Base-by-base conservation (phyloP, 1,139 yeast species). In the Spathaspora sp. region DNA sequence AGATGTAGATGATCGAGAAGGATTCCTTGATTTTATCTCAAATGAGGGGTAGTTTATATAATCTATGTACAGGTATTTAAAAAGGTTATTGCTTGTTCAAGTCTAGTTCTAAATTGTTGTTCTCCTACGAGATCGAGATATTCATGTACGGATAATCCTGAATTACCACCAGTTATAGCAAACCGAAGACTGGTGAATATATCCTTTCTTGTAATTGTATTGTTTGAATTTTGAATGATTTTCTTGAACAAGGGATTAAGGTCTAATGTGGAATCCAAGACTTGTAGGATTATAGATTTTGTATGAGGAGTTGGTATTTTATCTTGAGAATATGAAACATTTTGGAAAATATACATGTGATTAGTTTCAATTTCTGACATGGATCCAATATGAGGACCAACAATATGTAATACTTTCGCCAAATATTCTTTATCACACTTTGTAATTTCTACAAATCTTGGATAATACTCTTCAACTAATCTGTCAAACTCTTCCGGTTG, bases 91-190 rank as follows among this genome's bases (percentile, higher is more conserved):
- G 69, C 71, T 26, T 47, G 51, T 2, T 48, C 27, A 10, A 81
- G 50, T 58, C 89, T 71, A 6, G 47, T 41, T 10, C 56, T 53
- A 6, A 72, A 61, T 50, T 76, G 81, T 9, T 70, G 64, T 1
- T 58, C 47, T 0, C 95, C 93, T 11, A 89, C 56, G 4, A 86
- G 58, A 0, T 75, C 76, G 18, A 85, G 60, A 39, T 88, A 67
- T 6, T 74, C 67, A 0, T 90, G 88, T 6, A 90, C 69, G 11
- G 84, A 80, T 18, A 85, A 70, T 0, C 97, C 97, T 0, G 96
- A 75, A 4, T 70, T 68, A 3, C 84, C 80, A 0, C 90, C 96
- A 7, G 90, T 75, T n/a, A 89, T 61, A 0, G 93, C 93, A 54
- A 72, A 82, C 47, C 97, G 72, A 9, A 89, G 60, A 0, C 83